Conservation (phyloP, 2,329 filamentous ascomycete species). For the Aspergillus calidoustus region DNA sequence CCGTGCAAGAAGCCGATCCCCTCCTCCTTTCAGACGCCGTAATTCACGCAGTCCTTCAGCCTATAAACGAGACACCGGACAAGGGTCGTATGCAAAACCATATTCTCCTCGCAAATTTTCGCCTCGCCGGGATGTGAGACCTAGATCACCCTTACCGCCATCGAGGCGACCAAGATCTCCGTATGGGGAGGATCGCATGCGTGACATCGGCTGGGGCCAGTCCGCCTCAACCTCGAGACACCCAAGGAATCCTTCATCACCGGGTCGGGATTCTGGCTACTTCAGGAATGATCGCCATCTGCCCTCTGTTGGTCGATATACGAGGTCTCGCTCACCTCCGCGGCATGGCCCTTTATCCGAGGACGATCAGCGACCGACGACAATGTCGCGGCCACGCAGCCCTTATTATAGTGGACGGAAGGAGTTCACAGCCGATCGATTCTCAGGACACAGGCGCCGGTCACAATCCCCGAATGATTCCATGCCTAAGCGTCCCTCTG, state of each 20-base stretch:
- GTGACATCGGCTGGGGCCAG: conserved; percentile 37
- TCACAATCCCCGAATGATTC: conserved; percentile 55
- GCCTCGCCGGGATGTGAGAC: conserved; percentile 44
- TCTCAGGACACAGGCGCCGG: conserved; percentile 53
- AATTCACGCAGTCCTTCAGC: conserved; percentile 50
- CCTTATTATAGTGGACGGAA: conserved; percentile 56
- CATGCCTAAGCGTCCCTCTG: conserved; percentile 56
- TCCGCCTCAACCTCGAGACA: conserved; percentile 42
- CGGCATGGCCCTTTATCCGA: conserved; percentile 36
- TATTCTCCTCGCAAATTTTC: conserved; percentile 47
- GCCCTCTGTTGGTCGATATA: conserved; percentile 34
- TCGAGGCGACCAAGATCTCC: conserved; percentile 48
- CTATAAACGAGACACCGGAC: conserved; percentile 40
- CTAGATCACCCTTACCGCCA: conserved; percentile 41
- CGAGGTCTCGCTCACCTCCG: conserved; percentile 52
- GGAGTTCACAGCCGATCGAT: conserved; percentile 54
- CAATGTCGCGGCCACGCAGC: conserved; percentile 56
- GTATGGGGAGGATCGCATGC: conserved; percentile 35
- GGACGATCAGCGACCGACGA: conserved; percentile 42
- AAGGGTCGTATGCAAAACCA: conserved; percentile 37
- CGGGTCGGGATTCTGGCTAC: conserved; percentile 36
- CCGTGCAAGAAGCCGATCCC: conserved; percentile 50
- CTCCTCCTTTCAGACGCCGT: conserved; percentile 44
- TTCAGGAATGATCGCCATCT: conserved; percentile 40
- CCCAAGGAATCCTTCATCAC: conserved; percentile 42